A percentile compares a stretch with the other conserved stretches of the same genome.
Conservation (phyloP, 495 filamentous ascomycete species). For the Delitschia confertaspora region DNA sequence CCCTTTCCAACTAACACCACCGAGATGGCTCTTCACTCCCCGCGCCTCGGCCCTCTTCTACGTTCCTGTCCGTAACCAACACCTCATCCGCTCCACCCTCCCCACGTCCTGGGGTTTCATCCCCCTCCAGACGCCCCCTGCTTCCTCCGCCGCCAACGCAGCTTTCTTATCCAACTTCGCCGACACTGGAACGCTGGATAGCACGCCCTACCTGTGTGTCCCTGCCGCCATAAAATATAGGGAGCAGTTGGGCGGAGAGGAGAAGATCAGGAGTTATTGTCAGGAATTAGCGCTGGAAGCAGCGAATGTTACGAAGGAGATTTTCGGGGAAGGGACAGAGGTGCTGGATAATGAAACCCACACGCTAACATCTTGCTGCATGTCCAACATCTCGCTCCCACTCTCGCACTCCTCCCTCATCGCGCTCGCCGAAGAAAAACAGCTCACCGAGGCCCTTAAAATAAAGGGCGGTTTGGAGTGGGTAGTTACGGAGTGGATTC, state of each 20-base stretch:
- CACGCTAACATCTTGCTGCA: conserved; percentile 40
- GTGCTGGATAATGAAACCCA: conserved; percentile 47
- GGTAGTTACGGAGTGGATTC: conserved; percentile 48
- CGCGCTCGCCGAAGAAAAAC: conserved; percentile 20
- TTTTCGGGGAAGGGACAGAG: conserved; percentile 64
- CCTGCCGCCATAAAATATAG: conserved; percentile 63
- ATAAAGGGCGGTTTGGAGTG: conserved; percentile 27
- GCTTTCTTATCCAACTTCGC: conserved; percentile 64
- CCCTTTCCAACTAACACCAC: not conserved
- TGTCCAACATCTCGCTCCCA: conserved; percentile 71
- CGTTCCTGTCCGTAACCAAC: conserved; percentile 64
- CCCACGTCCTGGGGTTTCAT: conserved; percentile 61
- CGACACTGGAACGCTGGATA: conserved; percentile 68
- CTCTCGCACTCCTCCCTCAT: no score
- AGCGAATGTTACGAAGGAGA: conserved; percentile 45
- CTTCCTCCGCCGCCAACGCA: conserved; percentile 50
- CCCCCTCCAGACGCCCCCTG: conserved; percentile 36
- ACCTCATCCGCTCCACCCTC: conserved; percentile 60
- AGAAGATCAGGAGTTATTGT: conserved; percentile 52
- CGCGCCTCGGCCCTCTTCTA: conserved; percentile 73
- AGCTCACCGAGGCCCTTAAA: conserved; percentile 16
- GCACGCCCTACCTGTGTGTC: conserved; percentile 59
- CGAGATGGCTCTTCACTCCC: conserved; percentile 76
- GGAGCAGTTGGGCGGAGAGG: conserved; percentile 62
- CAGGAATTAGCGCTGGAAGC: conserved; percentile 49